Conservation (phyloP, 257 asterid genomes). For the Nicotiana sylvestris region DNA sequence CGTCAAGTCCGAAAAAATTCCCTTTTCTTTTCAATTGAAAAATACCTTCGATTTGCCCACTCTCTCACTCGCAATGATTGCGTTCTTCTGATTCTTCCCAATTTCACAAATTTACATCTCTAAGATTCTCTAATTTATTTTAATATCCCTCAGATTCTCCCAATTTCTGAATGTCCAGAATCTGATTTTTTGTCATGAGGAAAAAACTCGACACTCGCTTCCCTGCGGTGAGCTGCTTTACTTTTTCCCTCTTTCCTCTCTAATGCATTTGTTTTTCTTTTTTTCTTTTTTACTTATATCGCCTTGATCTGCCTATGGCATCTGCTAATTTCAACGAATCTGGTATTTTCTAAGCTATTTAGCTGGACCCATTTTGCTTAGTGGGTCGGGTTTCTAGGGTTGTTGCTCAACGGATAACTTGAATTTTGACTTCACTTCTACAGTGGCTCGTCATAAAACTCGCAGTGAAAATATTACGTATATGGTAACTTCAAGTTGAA, state of each 20-base stretch:
- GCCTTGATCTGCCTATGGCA: neutral
- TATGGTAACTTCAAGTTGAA: neutral
- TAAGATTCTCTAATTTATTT: neutral
- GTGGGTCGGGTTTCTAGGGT: neutral
- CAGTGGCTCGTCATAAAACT: neutral
- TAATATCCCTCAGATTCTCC: neutral
- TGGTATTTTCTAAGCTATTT: neutral
- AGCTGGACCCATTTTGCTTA: neutral
- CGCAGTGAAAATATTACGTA: neutral
- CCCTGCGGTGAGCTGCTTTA: slow-evolving; percentile 57
- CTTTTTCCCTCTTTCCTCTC: neutral
- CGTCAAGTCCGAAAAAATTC: neutral
- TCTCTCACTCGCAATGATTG: slow-evolving; percentile 1
- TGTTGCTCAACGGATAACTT: neutral
- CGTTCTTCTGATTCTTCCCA: slow-evolving; percentile 9
- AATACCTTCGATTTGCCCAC: neutral
- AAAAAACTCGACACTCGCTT: slow-evolving; percentile 78
- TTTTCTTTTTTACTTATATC: neutral
- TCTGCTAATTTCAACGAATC: neutral
- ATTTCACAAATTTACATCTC: neutral
- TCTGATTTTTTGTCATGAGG: slow-evolving; percentile 41
- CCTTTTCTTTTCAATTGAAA: too few species aligned
- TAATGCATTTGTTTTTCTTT: neutral
- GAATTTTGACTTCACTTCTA: slow-evolving; percentile 3
- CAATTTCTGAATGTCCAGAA: neutral